phyloP scores from a whole-genome alignment of 208 protist genomes.

The Crithidia expoeki region DNA sequence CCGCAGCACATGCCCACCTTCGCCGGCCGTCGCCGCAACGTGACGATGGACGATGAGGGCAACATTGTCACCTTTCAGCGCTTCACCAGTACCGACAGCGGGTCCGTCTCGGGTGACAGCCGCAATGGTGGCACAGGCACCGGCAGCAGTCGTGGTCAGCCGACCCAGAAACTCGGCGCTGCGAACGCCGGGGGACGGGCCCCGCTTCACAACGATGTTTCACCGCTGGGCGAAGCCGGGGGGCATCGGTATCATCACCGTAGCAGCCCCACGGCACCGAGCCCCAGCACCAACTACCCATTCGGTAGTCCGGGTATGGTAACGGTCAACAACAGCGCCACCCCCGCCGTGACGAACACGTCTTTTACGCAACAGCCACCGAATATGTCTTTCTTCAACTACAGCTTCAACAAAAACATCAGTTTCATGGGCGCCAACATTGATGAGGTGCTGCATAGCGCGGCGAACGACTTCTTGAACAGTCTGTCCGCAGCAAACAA shows the following conservation, averaged over 20 bases:
- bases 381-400: constrained; percentile 50
- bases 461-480: constrained; percentile 63
- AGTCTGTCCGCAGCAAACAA: constrained; percentile 29
- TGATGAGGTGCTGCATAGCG: constrained; percentile 55
- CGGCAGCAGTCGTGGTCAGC: not conserved
- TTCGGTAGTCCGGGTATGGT: not conserved
- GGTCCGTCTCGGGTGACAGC: not conserved
- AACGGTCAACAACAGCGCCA: not conserved
- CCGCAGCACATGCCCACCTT: constrained; percentile 12
- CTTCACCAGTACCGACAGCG: constrained; percentile 8
- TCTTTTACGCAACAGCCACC: constrained; percentile 25
- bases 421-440: constrained; percentile 59
- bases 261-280: not conserved
- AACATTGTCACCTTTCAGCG: constrained; percentile 28
- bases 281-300: not conserved
- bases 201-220: not conserved
- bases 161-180: not conserved
- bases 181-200: not conserved
- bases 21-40: constrained; percentile 26
- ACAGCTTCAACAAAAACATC: constrained; percentile 59
- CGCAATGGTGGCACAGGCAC: not conserved
- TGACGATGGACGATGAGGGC: constrained; percentile 22
- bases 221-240: constrained; percentile 1
- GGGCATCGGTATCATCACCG: not conserved
- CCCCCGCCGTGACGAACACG: constrained; percentile 12